A percentile compares a stretch with the other conserved stretches of the same genome.
phyloP scores from a whole-genome alignment of 306 rosid species.

The Morella rubra region DNA sequence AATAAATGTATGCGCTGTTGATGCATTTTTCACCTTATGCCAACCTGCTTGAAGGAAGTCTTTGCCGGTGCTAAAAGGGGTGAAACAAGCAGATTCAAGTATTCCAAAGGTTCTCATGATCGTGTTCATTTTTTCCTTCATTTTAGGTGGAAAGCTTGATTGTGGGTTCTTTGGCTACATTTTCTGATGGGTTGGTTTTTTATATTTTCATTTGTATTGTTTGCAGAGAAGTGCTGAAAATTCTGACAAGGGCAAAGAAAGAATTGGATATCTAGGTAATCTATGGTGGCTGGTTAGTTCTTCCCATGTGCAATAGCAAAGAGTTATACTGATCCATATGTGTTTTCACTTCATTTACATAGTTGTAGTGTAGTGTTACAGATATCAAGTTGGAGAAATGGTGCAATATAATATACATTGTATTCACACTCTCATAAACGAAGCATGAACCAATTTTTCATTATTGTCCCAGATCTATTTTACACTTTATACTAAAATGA shows the following conservation, averaged over 20 bases:
- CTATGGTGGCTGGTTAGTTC: slow-evolving; percentile 14
- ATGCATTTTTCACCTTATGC: slow-evolving; percentile 20
- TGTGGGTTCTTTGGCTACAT: slow-evolving; percentile 1
- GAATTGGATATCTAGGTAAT: slow-evolving; percentile 48
- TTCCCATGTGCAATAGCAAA: slow-evolving; percentile 19
- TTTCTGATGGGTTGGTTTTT: slow-evolving; percentile 7
- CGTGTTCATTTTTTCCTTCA: not conserved
- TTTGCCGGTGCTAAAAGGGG: slow-evolving; percentile 59
- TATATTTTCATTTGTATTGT: slow-evolving; percentile 15
- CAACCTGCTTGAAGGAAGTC: slow-evolving; percentile 62
- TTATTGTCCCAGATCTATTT: not conserved
- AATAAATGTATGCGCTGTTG: slow-evolving; percentile 30
- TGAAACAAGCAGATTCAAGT: slow-evolving; percentile 36
- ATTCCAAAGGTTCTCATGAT: slow-evolving; percentile 47
- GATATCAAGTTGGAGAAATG: not conserved
- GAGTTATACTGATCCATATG: slow-evolving; percentile 13
- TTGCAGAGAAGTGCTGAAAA: slow-evolving; percentile 58
- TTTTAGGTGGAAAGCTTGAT: not conserved
- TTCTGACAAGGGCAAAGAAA: slow-evolving; percentile 38
- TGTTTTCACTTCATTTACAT: not conserved
- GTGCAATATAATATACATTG: not conserved
- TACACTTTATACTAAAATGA: not conserved
- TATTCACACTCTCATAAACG: not conserved
- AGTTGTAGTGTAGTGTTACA: not conserved
- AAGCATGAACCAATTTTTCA: not conserved